Conservation (phyloP, 768 basidiomycete genomes). For the Leccinum pellstonianum region DNA sequence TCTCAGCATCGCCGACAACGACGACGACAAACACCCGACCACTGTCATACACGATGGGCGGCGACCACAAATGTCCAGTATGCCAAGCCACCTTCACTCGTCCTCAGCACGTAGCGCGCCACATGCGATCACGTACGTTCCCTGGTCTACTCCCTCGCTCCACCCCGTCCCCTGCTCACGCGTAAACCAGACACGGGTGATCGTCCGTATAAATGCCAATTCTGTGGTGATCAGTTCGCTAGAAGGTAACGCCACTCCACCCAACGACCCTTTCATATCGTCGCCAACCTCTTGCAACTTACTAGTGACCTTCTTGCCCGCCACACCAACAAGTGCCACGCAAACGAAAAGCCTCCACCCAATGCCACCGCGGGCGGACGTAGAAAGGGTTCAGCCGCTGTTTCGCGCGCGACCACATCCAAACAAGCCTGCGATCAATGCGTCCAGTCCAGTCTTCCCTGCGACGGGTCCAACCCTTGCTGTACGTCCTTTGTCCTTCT, state of each 20-base stretch:
- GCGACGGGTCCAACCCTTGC: conserved; percentile 79
- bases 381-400: conserved; percentile 65
- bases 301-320: conserved; percentile 78
- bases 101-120: conserved; percentile 85
- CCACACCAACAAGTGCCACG: conserved; percentile 87
- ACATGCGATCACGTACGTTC: conserved; percentile 86
- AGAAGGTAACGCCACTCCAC: conserved; percentile 52
- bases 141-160: conserved; percentile 14
- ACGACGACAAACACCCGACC: background rate
- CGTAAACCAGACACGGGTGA: conserved; percentile 72
- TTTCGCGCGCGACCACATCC: conserved; percentile 71
- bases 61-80: conserved; percentile 84
- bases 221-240: conserved; percentile 89
- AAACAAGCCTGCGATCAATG: conserved; percentile 88
- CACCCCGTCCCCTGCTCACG: conserved; percentile 16
- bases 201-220: conserved; percentile 84
- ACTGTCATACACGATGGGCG: conserved; percentile 50
- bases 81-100: conserved; percentile 86
- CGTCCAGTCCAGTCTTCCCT: conserved; percentile 69
- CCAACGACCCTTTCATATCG: conserved; percentile 3
- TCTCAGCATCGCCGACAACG: conserved; percentile 16
- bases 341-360: conserved; percentile 57
- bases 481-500: conserved; percentile 42
- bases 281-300: conserved; percentile 3
- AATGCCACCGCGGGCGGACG: conserved; percentile 40